Evolutionary conservation across 169 alveolate species (phyloP), one percentile per base, ranked within the genome.

Genomic region (Plasmodium ovale): DNA sequence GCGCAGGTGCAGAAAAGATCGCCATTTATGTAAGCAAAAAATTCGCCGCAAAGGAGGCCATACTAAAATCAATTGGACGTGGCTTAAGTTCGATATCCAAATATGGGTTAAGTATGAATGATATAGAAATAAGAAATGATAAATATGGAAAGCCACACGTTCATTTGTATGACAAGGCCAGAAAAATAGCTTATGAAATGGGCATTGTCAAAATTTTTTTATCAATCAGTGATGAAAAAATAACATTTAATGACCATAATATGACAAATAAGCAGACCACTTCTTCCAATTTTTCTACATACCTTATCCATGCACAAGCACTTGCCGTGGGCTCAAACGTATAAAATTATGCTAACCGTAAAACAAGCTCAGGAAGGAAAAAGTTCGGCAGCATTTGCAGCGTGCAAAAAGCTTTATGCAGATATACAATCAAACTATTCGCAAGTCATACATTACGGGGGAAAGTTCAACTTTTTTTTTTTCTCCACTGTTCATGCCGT

Each of bases 51-150:
- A 74, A 74, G 29, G 88, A 74, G 42, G 88, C 88, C 33, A 74
- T 74, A 33, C 58, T 74, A 12, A 74, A 74, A 23, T 74, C 72
- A 12, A 74, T 74, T 31, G 88, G 88, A 2, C 67, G 88, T 7
- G 88, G 88, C 0, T 60, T 74, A 74, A 74, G 88, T 23, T 74
- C 88, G 4, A 74, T 74, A 39, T 74, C 88, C 37, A 74, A 74
- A 65, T 74, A 74, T 35, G 88, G 88, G 7, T 21, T 74, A 74
- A 74, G 88, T 68, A 74, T 74, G 88, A 74, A 74, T 65, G 88
- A 74, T 14, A 74, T 74, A 44, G 88, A 74, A 54, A 65, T 74
- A 74, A 60, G 65, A 60, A 74, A 74, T 53, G 88, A 74, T 37
- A 74, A 74, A 53, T 74, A 74, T 74, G 88, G 88, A 37, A 74